These are phyloP conservation scores for Tuber magnatum DNA, from an alignment of 495 filamentous ascomycete genomes.

Conservation along the genomic window DNA sequence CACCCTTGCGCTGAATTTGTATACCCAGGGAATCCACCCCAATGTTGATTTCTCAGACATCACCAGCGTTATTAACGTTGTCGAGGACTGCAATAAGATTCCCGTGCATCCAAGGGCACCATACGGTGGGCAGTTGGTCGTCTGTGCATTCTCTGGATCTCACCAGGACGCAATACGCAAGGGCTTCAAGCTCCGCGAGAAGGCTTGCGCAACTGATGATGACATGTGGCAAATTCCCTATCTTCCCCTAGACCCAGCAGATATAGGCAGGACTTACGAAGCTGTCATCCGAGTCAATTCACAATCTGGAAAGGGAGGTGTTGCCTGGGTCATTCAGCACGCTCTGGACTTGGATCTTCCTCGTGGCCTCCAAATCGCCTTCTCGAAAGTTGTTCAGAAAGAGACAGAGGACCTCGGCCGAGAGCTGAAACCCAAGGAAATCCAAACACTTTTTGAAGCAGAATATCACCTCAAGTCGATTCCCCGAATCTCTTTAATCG, in stretches of 20 bases:
- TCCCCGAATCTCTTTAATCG: constrained; percentile 76
- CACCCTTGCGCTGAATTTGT: constrained; percentile 88
- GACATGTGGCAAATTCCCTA: constrained; percentile 71
- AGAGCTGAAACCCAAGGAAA: constrained; percentile 76
- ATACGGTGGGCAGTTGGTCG: constrained; percentile 82
- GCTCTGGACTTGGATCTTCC: constrained; percentile 86
- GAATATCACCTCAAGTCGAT: constrained; percentile 70
- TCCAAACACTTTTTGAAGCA: constrained; percentile 74
- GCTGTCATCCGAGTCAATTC: constrained; percentile 97
- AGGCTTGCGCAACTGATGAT: constrained; percentile 52
- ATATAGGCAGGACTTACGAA: constrained; percentile 94
- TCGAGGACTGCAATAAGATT: constrained; percentile 91
- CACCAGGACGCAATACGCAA: constrained; percentile 99
- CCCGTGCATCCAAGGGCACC: constrained; percentile 82
- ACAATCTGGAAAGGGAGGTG: constrained; percentile 90
- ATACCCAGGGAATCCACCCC: constrained; percentile 87
- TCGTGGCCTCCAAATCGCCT: constrained; percentile 85
- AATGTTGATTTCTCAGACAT: constrained; percentile 90
- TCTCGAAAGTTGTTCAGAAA: constrained; percentile 77
- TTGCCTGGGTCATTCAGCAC: constrained; percentile 88
- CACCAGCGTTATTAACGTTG: constrained; percentile 75
- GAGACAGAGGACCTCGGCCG: constrained; percentile 65
- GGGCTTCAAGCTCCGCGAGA: constrained; percentile 70
- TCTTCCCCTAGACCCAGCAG: constrained; percentile 83
- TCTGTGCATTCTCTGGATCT: constrained; percentile 81